phyloP scores from a whole-genome alignment of 179 eudicot species.

The Camellia oleifera region DNA sequence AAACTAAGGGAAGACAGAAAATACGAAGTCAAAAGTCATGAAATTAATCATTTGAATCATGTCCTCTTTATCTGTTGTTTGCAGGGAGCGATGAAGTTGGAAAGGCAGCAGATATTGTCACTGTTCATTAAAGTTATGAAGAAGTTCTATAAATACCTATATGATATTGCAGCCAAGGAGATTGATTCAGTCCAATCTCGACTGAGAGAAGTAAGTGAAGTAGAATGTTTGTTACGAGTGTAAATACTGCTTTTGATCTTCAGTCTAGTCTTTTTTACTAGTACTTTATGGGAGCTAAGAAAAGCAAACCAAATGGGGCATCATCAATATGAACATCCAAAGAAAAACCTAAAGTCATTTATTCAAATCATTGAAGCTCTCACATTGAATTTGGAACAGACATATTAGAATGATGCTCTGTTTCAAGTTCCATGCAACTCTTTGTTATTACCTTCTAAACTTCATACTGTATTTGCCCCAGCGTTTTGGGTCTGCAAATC shows the following conservation, averaged over 20 bases:
- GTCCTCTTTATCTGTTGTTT: constrained; percentile 11
- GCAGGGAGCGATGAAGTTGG: constrained; percentile 79
- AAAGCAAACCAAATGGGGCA: not conserved
- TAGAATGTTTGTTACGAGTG: not conserved
- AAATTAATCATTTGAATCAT: not conserved
- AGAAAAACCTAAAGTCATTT: not conserved
- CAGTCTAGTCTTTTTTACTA: constrained; percentile 3
- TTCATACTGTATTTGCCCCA: not conserved
- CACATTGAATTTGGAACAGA: too few species aligned
- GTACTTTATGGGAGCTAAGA: not conserved
- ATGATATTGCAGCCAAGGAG: constrained; percentile 56
- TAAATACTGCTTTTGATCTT: not conserved
- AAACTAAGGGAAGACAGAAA: not conserved
- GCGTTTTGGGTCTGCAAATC: not conserved
- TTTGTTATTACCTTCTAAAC: not conserved
- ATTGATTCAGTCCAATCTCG: constrained; percentile 53
- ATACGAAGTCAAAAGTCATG: not conserved
- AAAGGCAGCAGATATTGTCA: constrained; percentile 71
- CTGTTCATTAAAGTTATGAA: constrained; percentile 67
- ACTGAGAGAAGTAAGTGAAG: constrained; percentile 55
- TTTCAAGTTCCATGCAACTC: not conserved
- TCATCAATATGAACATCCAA: not conserved
- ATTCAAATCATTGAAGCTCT: too few species aligned
- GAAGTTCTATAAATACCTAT: constrained; percentile 65
- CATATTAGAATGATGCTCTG: too few species aligned